Base-by-base conservation (phyloP, 495 filamentous ascomycete genomes). In the Penicilliopsis zonata region DNA sequence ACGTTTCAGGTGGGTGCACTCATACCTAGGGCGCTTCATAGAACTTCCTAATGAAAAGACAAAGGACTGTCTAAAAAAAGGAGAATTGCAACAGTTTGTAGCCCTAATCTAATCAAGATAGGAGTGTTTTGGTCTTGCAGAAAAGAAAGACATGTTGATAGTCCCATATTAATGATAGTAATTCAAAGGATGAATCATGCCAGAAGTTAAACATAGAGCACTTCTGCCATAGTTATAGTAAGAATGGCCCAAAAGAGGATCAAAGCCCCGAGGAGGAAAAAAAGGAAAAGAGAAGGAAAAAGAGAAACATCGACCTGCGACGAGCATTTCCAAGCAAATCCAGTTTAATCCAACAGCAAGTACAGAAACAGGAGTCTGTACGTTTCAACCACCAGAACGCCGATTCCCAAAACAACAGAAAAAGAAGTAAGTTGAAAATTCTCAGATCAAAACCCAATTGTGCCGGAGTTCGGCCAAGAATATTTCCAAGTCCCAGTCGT, bases 341-440 rank as follows among this genome's bases (percentile, higher is more conserved):
- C 29, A 16, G 20, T 24, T 30, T 9, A 27, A 12, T n/a, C 31
- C 9, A 25, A 37, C 19, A 32, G 30, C 19, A 30, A 38, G n/a
- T n/a, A 13, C 25, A 5, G n/a, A 27, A 27, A 4, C 25, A 27
- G 5, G n/a, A 6, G 10, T 27, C 4, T 27, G 25, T 13, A 27
- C n/a, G 4, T 27, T 9, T n/a, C n/a, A 27, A 55, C 36, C 23
- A 44, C 55, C 37, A 43, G 36, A 55, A 59, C 55, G 47, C 55
- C 55, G 26, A 36, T 42, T 28, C 42, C 32, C 40, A 48, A 41
- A 45, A 22, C 33, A 18, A 35, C 28, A 28, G 37, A 32, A 30
- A 46, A 31, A 33, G 13, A 36, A 23, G 30, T 17, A 16, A 39
- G 20, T 23, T 8, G 22, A 36, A 34, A 17, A 30, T 16, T 13